Conservation (phyloP, 2,329 filamentous ascomycete genomes). For the Fusarium secorum region DNA sequence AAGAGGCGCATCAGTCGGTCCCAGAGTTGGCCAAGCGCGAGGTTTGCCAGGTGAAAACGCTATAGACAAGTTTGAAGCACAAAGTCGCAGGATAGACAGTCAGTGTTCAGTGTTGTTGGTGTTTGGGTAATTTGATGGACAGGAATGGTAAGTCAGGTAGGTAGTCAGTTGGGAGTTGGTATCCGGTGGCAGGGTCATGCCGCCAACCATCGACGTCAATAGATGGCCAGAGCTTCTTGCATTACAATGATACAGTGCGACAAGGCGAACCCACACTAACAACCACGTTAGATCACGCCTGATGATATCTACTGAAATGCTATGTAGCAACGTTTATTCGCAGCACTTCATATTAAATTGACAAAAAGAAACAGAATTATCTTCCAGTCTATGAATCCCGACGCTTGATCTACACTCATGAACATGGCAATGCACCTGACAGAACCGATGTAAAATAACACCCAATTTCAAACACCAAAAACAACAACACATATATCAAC, state of each 20-base stretch:
- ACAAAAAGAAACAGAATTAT: background rate
- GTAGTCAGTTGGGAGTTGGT: slow-evolving; percentile 16
- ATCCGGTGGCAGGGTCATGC: slow-evolving; percentile 25
- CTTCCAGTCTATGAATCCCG: slow-evolving; percentile 30
- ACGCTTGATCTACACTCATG: slow-evolving; percentile 22
- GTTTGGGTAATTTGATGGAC: background rate
- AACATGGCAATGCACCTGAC: slow-evolving; percentile 6
- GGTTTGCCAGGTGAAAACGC: background rate
- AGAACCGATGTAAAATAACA: background rate
- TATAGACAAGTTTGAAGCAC: background rate
- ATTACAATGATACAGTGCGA: slow-evolving; percentile 30
- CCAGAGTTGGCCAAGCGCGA: background rate
- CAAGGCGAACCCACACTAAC: slow-evolving; percentile 31
- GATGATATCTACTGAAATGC: background rate
- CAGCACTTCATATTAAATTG: background rate
- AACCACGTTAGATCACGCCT: background rate
- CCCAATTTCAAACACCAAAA: background rate
- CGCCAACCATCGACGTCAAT: slow-evolving; percentile 44
- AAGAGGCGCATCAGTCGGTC: slow-evolving; percentile 44
- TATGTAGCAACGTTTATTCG: background rate
- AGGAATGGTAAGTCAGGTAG: background rate
- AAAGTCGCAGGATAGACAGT: background rate
- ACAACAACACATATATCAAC: background rate
- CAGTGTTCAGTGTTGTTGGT: slow-evolving; percentile 2
- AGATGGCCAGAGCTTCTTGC: slow-evolving; percentile 40